Percentiles rank a stretch among this genome's conserved stretches.
These are phyloP conservation scores for Aspergillus pseudoviridinutans DNA, from an alignment of 2,329 filamentous ascomycete genomes.

Conservation along the genomic window DNA sequence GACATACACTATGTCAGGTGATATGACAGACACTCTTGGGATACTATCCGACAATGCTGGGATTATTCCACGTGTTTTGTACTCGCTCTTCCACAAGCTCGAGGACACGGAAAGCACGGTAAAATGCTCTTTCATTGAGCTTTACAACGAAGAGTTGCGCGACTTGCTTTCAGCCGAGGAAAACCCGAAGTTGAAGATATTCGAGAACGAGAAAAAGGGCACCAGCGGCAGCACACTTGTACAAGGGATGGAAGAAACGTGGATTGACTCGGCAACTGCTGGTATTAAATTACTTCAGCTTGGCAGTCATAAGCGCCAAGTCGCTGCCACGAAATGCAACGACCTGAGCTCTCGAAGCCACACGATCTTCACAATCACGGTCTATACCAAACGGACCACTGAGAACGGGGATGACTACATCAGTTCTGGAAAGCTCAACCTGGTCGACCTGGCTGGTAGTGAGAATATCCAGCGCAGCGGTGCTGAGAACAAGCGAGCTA, in stretches of 20 bases:
- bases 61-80: slow-evolving; percentile 87
- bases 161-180: slow-evolving; percentile 84
- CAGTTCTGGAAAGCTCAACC: slow-evolving; percentile 86
- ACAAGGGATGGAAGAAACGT: slow-evolving; percentile 95
- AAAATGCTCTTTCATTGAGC: slow-evolving; percentile 96
- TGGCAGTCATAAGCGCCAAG: slow-evolving; percentile 89
- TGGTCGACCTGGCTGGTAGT: slow-evolving; percentile 94
- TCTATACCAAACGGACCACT: slow-evolving; percentile 75
- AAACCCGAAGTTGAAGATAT: slow-evolving; percentile 85
- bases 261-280: slow-evolving; percentile 78
- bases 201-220: slow-evolving; percentile 81
- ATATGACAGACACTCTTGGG: slow-evolving; percentile 83
- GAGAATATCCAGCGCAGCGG: slow-evolving; percentile 97
- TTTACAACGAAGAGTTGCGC: slow-evolving; percentile 96
- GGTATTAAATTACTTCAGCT: slow-evolving; percentile 85
- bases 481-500: slow-evolving; percentile 94
- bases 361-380: slow-evolving; percentile 94
- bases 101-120: slow-evolving; percentile 82
- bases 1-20: slow-evolving; percentile 98
- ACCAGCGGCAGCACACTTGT: slow-evolving; percentile 74
- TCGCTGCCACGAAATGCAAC: slow-evolving; percentile 99
- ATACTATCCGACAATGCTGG: slow-evolving; percentile 87
- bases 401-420: slow-evolving; percentile 87
- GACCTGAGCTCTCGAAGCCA: slow-evolving; percentile 96
- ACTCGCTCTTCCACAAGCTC: slow-evolving; percentile 81